Evolutionary conservation across 805 yeast species (phyloP), one percentile per base, ranked within the genome.

Genomic region (Komagataella mondaviorum): DNA sequence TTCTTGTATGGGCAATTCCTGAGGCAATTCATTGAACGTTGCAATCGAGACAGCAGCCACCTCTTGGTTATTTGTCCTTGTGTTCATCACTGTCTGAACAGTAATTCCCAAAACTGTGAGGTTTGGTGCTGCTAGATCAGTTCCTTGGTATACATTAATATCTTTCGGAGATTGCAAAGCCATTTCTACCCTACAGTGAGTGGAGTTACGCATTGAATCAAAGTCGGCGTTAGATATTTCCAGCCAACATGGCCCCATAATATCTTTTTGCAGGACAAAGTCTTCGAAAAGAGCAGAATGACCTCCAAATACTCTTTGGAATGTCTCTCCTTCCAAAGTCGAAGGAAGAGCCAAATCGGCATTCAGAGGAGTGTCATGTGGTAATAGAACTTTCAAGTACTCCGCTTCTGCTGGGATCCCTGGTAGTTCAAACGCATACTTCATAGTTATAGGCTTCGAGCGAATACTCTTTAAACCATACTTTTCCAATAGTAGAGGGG

Each of bases 191-290:
- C 78, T 77, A 66, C 95, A 87, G 68, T 90, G 91, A 0, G 96
- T 82, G 2, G 85, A 74, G 59, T 81, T 83, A 50, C 73, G 75
- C 45, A 83, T 64, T 0, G 78, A 64, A 22, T 64, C 62, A 57
- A 85, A 84, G 55, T 83, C 81, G 49, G 83, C 84, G 49, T 77
- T 74, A 46, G 74, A 71, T 50, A 93, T 72, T 49, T 85, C 85
- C 50, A 93, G 70, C 99, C 99, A 93, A 64, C 98, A 89, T 3
- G 99, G 99, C 7, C 99, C 99, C 96, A 88, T 90, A 47, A 93
- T 75, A 57, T 84, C 82, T 58, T 86, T 75, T 63, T 83, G 88
- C 23, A 90, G 59, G 8, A 88, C 93, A 65, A 93, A 88, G 10
- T 87, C 75, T 69, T 93, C 99, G 63, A 93, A 89, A 22, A 87